Percentiles rank a stretch among this genome's conserved stretches.
Conservation (phyloP, 108 stramenopile genomes). For the Parietichytrium sp. region DNA sequence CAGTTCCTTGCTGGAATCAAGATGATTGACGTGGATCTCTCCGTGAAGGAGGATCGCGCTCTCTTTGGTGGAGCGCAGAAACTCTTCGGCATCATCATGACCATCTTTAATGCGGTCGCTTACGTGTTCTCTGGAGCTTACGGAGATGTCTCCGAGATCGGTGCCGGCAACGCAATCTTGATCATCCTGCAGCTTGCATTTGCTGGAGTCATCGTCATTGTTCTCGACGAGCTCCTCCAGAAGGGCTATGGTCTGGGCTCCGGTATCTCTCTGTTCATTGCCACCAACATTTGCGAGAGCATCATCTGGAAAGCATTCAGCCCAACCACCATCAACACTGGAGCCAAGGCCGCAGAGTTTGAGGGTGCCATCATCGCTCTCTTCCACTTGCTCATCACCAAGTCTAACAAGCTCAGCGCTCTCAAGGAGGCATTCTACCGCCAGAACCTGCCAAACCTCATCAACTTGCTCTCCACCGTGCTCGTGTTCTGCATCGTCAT, state of each 20-base stretch:
- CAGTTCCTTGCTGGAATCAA: conserved; percentile 88
- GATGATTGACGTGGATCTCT: conserved; percentile 98
- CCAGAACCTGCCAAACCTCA: conserved; percentile 95
- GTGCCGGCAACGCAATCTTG: conserved; percentile 92
- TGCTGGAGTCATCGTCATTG: conserved; percentile 94
- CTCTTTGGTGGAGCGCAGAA: conserved; percentile 97
- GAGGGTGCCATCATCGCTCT: conserved; percentile 98
- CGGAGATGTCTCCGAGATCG: conserved; percentile 88
- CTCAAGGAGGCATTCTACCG: conserved; percentile 92
- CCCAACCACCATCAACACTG: conserved; percentile 99
- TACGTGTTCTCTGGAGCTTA: conserved; percentile 98
- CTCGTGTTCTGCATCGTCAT: conserved; percentile 94
- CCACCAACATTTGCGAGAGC: conserved; percentile 98
- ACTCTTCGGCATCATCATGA: conserved; percentile 97
- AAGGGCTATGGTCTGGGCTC: conserved; percentile 98
- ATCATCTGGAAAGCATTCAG: conserved; percentile 98
- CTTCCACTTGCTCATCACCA: conserved; percentile 92
- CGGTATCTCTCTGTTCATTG: conserved; percentile 97
- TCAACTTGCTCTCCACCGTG: conserved; percentile 90
- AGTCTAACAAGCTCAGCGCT: conserved; percentile 88
- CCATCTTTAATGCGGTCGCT: conserved; percentile 95
- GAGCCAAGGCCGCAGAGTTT: conserved; percentile 92
- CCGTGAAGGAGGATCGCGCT: conserved; percentile 95
- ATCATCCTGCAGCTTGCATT: conserved; percentile 96
- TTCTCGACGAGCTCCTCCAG: conserved; percentile 96